Conservation (phyloP, 257 asterid genomes). For the Nicotiana attenuata region DNA sequence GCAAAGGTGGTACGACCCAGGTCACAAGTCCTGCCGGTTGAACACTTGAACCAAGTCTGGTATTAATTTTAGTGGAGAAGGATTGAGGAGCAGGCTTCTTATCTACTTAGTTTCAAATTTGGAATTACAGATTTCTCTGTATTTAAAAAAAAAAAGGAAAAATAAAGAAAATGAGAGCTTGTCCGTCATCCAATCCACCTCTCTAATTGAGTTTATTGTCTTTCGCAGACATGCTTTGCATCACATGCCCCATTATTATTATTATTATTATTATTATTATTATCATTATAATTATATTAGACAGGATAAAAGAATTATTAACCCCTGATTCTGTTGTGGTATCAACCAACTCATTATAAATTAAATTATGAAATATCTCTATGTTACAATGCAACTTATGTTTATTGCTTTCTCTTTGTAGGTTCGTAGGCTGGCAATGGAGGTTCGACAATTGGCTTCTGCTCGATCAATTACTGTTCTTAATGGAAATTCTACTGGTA, state of each 20-base stretch:
- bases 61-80: neutral
- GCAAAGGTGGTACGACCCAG: neutral
- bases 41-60: neutral
- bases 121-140: neutral
- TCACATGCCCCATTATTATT: neutral
- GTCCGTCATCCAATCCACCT: neutral
- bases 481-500: constrained; percentile 56
- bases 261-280: too few relatives aligned
- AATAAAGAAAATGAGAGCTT: neutral
- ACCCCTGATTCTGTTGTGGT: neutral
- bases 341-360: neutral
- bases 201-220: neutral
- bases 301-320: neutral
- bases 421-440: constrained; percentile 73
- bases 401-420: constrained; percentile 21
- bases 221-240: neutral
- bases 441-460: constrained; percentile 58
- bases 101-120: neutral
- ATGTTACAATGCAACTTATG: neutral
- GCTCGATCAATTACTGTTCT: constrained; percentile 57
- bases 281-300: neutral
- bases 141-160: neutral
- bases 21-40: neutral
- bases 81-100: neutral
- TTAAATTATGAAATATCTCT: neutral